These are phyloP conservation scores for Fusarium sp. DNA, from an alignment of 2,329 filamentous ascomycete genomes.

Conservation along the genomic window DNA sequence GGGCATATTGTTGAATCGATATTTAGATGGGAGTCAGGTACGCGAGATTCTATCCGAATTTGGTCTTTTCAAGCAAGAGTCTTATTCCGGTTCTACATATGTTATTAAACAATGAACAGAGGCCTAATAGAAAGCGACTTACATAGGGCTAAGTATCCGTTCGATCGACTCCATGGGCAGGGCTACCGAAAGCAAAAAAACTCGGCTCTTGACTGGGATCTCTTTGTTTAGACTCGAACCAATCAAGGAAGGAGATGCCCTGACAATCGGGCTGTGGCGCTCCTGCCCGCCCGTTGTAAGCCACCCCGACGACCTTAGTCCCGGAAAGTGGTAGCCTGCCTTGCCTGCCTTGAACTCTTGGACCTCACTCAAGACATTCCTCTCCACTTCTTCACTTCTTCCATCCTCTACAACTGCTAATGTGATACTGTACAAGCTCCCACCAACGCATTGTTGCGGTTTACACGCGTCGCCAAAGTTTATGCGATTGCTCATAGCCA, in stretches of 20 bases:
- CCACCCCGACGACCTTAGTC: slow-evolving; percentile 12
- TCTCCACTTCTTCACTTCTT: slow-evolving; percentile 10
- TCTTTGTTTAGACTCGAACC: slow-evolving; percentile 21
- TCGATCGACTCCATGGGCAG: slow-evolving; percentile 26
- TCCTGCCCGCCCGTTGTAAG: slow-evolving; percentile 31
- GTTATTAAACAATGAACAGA: no score
- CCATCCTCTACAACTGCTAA: neutral
- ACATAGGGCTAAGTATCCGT: neutral
- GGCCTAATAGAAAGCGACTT: no score
- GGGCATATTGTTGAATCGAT: slow-evolving; percentile 10
- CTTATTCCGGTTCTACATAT: no score
- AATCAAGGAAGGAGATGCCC: slow-evolving; percentile 18
- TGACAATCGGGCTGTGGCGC: slow-evolving; percentile 30
- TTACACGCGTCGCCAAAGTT: neutral
- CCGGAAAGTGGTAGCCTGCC: slow-evolving; percentile 8
- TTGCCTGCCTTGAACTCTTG: slow-evolving; percentile 11
- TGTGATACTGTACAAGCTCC: neutral
- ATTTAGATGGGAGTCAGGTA: slow-evolving; percentile 14
- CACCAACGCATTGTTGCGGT: slow-evolving; percentile 5
- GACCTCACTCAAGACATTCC: slow-evolving; percentile 11
- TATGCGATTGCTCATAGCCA: slow-evolving; percentile 2
- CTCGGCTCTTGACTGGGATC: slow-evolving; percentile 18
- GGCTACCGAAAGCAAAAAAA: slow-evolving; percentile 31
- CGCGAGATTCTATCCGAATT: slow-evolving; percentile 12
- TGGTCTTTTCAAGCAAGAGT: neutral